Conservation (phyloP, 768 basidiomycete species). For the Podaxis carcinomalis region DNA sequence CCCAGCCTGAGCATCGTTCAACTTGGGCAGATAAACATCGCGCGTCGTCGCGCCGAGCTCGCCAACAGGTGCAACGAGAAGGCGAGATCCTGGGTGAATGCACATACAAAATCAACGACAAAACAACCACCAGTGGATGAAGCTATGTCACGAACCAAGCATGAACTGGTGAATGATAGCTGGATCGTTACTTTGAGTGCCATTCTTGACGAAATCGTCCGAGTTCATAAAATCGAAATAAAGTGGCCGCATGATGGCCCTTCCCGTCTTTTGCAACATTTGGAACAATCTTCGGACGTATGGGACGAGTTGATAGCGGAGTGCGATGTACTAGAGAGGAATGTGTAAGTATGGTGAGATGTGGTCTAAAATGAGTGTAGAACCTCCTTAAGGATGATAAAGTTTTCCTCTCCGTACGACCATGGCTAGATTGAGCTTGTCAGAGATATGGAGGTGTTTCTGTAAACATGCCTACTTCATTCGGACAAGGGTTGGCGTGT, state of each 20-base stretch:
- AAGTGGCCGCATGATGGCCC: conserved; percentile 27
- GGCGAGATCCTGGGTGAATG: conserved; percentile 20
- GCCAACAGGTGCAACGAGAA: conserved; percentile 31
- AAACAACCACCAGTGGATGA: background rate
- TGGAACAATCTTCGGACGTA: conserved; percentile 28
- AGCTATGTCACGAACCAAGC: conserved; percentile 22
- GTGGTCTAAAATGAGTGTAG: background rate
- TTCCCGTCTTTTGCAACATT: conserved; percentile 26
- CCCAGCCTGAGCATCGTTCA: conserved; percentile 13
- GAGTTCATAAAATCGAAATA: conserved; percentile 28
- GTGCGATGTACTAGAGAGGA: conserved; percentile 26
- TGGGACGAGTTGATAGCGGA: conserved; percentile 31
- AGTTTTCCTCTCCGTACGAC: conserved; percentile 32
- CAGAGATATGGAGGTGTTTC: background rate
- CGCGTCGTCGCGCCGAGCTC: conserved; percentile 21
- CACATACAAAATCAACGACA: background rate
- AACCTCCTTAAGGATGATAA: conserved; percentile 30
- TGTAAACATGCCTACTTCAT: conserved; percentile 20
- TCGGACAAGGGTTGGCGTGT: conserved; percentile 29
- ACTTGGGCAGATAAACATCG: conserved; percentile 25
- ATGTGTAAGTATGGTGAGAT: background rate
- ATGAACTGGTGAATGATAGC: conserved; percentile 28
- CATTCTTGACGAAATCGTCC: conserved; percentile 23
- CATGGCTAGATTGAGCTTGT: conserved; percentile 23
- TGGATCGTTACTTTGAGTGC: conserved; percentile 24